A percentile compares a stretch with the other conserved stretches of the same genome.
phyloP scores from a whole-genome alignment of 1,284 basidiomycete species.

The Sporisorium exsertum region DNA sequence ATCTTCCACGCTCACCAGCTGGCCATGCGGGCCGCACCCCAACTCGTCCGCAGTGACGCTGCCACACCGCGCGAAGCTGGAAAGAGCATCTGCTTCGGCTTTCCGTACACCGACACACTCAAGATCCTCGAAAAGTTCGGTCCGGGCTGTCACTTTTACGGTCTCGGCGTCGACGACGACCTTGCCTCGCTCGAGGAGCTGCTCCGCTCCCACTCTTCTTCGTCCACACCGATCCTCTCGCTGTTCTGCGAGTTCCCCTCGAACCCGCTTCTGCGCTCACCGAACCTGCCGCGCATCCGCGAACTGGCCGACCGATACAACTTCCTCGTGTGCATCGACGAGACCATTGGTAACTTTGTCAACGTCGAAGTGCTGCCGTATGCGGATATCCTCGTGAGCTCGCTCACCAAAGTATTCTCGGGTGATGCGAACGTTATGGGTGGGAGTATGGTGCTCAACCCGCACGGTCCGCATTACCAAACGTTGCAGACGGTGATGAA shows the following conservation, averaged over 20 bases:
- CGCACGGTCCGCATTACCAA: slow-evolving; percentile 77
- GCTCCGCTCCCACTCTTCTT: slow-evolving; percentile 73
- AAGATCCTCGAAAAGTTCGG: slow-evolving; percentile 98
- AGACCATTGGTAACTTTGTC: slow-evolving; percentile 94
- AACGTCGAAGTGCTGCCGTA: slow-evolving; percentile 92
- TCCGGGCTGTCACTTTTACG: slow-evolving; percentile 90
- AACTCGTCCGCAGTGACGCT: slow-evolving; percentile 7
- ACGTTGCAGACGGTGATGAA: slow-evolving; percentile 76
- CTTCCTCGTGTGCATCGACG: slow-evolving; percentile 91
- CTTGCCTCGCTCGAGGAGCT: slow-evolving; percentile 79
- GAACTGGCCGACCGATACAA: slow-evolving; percentile 86
- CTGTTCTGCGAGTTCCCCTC: slow-evolving; percentile 87
- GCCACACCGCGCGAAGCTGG: slow-evolving; percentile 23
- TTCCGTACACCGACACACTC: slow-evolving; percentile 96
- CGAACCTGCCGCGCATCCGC: slow-evolving; percentile 83
- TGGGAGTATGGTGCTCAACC: slow-evolving; percentile 80
- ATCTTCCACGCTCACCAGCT: slow-evolving; percentile 89
- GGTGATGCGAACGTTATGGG: slow-evolving; percentile 98
- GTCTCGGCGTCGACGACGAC: slow-evolving; percentile 81
- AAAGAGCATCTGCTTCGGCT: slow-evolving; percentile 74
- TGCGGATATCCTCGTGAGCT: slow-evolving; percentile 93
- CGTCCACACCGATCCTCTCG: slow-evolving; percentile 70
- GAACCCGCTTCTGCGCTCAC: slow-evolving; percentile 88
- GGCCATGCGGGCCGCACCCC: slow-evolving; percentile 58
- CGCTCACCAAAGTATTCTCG: slow-evolving; percentile 93